Evolutionary conservation across 495 filamentous ascomycete species (phyloP).

Genomic region (Penicillium mononematosum): DNA sequence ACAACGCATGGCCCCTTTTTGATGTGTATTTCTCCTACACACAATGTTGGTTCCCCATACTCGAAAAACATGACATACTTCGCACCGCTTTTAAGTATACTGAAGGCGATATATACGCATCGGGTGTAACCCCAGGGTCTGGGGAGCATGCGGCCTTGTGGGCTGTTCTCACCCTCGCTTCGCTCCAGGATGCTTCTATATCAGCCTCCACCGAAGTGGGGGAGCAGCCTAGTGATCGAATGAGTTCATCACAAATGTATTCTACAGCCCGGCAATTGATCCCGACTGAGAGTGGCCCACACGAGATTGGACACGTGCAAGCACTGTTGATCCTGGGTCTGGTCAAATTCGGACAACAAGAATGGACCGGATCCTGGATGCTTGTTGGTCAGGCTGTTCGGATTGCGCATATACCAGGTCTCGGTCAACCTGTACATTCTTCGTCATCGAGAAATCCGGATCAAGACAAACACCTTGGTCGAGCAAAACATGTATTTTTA

Average conservation of each 20-base stretch:
- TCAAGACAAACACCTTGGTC: slow-evolving; percentile 26
- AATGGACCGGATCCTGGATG: slow-evolving; percentile 56
- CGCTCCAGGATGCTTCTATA: slow-evolving; percentile 48
- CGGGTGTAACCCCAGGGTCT: slow-evolving; percentile 34
- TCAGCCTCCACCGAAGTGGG: slow-evolving; percentile 31
- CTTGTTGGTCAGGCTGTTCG: slow-evolving; percentile 61
- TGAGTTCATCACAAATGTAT: slow-evolving; percentile 46
- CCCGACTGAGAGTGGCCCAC: slow-evolving; percentile 51
- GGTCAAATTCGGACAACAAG: slow-evolving; percentile 54
- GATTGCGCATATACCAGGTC: slow-evolving; percentile 47
- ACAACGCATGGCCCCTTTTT: slow-evolving; percentile 57
- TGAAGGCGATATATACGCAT: slow-evolving; percentile 36
- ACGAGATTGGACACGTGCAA: slow-evolving; percentile 60
- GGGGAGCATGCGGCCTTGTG: slow-evolving; percentile 63
- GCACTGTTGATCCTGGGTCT: slow-evolving; percentile 61
- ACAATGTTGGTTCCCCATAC: slow-evolving; percentile 70
- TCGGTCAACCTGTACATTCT: slow-evolving; percentile 28
- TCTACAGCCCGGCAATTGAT: slow-evolving; percentile 54
- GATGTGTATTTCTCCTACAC: slow-evolving; percentile 75
- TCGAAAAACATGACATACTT: slow-evolving; percentile 65
- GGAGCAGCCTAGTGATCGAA: slow-evolving; percentile 16
- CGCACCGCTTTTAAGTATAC: slow-evolving; percentile 48
- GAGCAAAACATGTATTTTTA: slow-evolving; percentile 53
- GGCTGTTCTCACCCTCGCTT: slow-evolving; percentile 56
- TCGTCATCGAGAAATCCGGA: slow-evolving; percentile 14